Evolutionary conservation across 805 yeast genomes (phyloP), one percentile per base, ranked within the genome.

Genomic region (Candida verbasci): DNA sequence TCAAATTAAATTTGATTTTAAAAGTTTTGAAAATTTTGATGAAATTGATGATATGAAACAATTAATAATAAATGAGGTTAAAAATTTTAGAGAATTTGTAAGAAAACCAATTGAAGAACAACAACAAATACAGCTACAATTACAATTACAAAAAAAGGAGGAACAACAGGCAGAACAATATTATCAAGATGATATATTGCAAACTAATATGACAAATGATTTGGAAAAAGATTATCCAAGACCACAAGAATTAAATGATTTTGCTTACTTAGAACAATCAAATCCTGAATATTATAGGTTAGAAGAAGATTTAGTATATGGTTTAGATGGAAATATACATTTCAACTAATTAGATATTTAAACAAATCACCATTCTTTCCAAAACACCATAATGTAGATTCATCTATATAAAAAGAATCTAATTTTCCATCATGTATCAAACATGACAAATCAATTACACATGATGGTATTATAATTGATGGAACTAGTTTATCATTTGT

Each of bases 21-120:
- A 62, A 45, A 70, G 85, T 5, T 89, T 89, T 57, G 97, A 89
- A 65, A 81, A 75, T 11, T 82, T 82, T 12, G 86, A 86, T 46
- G 96, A 87, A 45, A 70, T 86, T 54, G 82, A 76, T 9, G 63
- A 73, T 9, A 82, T 89, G 85, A 80, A 75, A 49, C 68, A 75
- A 46, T 77, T 87, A 78, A 85, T 89, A 26, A 60, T 85, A 28
- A 80, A 85, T 23, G 96, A 89, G 55, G 95, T 89, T 2, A 70
- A 70, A 32, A 66, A 74, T 20, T 87, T 88, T 56, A 74, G 96
- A 49, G 85, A 77, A 27, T 81, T 80, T 63, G 96, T 87, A 4
- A 72, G 96, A 51, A 77, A 72, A 55, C 94, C 94, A 4, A 65
- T 82, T 22, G 75, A 76, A 34, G 82, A 58, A 41, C 73, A 67